phyloP scores from a whole-genome alignment of 495 filamentous ascomycete species.

The Tuber indicum region DNA sequence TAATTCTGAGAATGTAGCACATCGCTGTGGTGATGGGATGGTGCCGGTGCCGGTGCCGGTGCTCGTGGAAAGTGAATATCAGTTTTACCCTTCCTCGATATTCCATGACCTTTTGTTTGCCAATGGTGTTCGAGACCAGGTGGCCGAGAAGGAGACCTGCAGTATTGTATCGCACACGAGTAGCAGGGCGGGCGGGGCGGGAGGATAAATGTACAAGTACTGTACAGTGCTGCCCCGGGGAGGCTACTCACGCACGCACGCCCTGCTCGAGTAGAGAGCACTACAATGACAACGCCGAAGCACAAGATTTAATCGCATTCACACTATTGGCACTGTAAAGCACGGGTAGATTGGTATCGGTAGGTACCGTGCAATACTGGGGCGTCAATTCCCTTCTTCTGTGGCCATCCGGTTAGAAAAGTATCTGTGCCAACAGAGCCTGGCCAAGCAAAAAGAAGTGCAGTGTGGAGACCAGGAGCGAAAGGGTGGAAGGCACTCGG shows the following conservation, averaged over 20 bases:
- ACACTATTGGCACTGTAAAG: not conserved
- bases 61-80: not conserved
- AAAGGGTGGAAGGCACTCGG: not conserved
- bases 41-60: not conserved
- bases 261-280: not conserved
- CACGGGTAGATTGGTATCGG: not conserved
- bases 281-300: not conserved
- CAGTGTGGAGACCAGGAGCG: not conserved
- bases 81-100: not conserved
- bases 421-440: not conserved
- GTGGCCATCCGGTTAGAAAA: not conserved
- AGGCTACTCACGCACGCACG: not conserved
- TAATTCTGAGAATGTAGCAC: not conserved
- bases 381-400: not conserved
- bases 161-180: not conserved
- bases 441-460: not conserved
- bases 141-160: not conserved
- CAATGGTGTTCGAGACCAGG: not conserved
- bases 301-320: not conserved
- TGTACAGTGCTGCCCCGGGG: not conserved
- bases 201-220: not conserved
- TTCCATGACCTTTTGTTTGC: not conserved
- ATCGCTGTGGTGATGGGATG: not conserved
- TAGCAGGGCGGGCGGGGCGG: constrained; percentile 1
- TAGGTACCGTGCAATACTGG: not conserved